Evolutionary conservation across 139 green algal genomes (phyloP).

Genomic region (Edaphochlamys debaryana): DNA sequence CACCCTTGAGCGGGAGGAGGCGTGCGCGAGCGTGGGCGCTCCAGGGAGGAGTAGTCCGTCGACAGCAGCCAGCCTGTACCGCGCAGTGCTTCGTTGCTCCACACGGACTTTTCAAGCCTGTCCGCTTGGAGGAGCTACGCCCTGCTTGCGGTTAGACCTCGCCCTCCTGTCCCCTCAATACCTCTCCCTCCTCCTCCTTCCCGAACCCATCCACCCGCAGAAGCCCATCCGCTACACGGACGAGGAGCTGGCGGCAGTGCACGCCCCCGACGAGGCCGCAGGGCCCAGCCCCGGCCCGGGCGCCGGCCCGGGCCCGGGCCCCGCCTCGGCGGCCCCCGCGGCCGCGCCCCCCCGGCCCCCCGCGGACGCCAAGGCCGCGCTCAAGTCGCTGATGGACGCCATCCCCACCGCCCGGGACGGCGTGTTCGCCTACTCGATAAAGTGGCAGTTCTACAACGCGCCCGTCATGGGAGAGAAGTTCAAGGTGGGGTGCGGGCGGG

Average conservation of each 20-base stretch:
- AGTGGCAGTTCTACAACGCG: conserved; percentile 81
- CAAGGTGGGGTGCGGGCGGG: not conserved
- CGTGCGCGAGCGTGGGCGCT: too few relatives aligned
- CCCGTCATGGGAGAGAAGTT: conserved; percentile 60
- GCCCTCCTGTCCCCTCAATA: not conserved
- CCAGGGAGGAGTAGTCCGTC: too few relatives aligned
- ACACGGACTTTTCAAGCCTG: too few relatives aligned
- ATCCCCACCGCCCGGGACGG: conserved; percentile 80
- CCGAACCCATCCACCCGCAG: conserved; percentile 8
- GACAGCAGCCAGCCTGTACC: too few relatives aligned
- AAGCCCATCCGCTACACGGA: conserved; percentile 82
- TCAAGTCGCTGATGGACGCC: conserved; percentile 73
- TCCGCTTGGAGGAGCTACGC: too few relatives aligned
- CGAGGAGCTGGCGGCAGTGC: conserved; percentile 72
- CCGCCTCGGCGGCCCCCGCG: conserved; percentile 13
- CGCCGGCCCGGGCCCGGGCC: too few relatives aligned
- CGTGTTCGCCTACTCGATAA: conserved; percentile 79
- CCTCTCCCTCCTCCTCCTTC: not conserved
- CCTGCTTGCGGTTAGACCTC: too few relatives aligned
- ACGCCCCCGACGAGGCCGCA: too few relatives aligned
- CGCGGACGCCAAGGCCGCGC: conserved; percentile 59
- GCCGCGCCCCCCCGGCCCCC: conserved; percentile 3
- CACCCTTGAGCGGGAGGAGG: too few relatives aligned
- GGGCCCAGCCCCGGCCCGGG: too few relatives aligned
- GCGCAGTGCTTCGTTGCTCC: too few relatives aligned